These are phyloP conservation scores for Citrus inodora DNA, from an alignment of 345 rosid species.

Conservation along the genomic window DNA sequence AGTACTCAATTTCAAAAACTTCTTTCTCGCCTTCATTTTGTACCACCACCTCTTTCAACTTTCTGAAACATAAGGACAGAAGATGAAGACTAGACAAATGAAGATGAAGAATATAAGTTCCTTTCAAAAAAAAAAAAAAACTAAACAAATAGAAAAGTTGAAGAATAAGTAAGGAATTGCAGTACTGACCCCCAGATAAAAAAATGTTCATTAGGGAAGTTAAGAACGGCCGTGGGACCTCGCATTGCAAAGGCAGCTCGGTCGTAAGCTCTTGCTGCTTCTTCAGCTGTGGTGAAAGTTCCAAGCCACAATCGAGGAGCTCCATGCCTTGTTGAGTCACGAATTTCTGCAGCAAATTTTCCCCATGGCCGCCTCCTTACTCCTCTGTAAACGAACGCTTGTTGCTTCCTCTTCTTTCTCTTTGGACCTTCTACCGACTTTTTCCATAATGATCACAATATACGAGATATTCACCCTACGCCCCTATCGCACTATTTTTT, in stretches of 20 bases:
- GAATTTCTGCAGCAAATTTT: slow-evolving; percentile 79
- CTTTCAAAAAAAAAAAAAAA: background rate
- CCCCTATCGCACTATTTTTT: background rate
- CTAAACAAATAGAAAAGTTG: background rate
- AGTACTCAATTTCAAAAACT: slow-evolving; percentile 53
- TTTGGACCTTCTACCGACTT: background rate
- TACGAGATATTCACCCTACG: background rate
- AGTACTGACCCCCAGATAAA: slow-evolving; percentile 7
- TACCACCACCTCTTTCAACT: background rate
- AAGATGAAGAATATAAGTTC: slow-evolving; percentile 9
- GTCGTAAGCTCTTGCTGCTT: slow-evolving; percentile 84
- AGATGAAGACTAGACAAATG: background rate
- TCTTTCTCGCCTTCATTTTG: slow-evolving; percentile 10
- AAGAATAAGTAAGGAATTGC: slow-evolving; percentile 15
- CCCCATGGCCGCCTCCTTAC: slow-evolving; percentile 84
- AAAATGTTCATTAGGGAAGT: slow-evolving; percentile 64
- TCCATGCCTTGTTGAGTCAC: slow-evolving; percentile 66
- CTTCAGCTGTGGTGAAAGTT: slow-evolving; percentile 70
- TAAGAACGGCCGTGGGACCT: slow-evolving; percentile 64
- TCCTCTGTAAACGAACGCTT: slow-evolving; percentile 39
- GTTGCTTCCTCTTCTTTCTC: slow-evolving; percentile 26
- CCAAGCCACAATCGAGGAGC: slow-evolving; percentile 77
- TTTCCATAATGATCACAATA: slow-evolving; percentile 11
- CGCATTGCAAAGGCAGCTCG: slow-evolving; percentile 65
- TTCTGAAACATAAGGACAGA: background rate